phyloP scores from a whole-genome alignment of 345 rosid species.

The Arabidopsis arenosa region DNA sequence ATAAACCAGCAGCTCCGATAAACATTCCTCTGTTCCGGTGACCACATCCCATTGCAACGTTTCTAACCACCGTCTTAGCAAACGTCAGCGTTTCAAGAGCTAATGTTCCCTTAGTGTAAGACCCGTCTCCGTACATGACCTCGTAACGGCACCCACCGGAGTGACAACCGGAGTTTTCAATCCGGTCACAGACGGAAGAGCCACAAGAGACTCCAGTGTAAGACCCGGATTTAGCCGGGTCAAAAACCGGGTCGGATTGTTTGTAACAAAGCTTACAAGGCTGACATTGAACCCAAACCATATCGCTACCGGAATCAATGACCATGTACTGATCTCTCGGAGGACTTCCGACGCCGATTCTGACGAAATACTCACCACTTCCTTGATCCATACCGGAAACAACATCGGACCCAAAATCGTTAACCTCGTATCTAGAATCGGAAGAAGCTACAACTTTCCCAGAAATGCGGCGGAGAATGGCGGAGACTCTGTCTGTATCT shows the following conservation, averaged over 20 bases:
- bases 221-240: constrained; percentile 79
- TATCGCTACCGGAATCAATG: constrained; percentile 93
- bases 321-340: constrained; percentile 88
- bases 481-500: constrained; percentile 63
- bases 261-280: constrained; percentile 88
- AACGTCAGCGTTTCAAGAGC: constrained; percentile 93
- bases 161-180: constrained; percentile 75
- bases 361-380: constrained; percentile 89
- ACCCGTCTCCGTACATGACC: constrained; percentile 95
- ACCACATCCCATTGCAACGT: constrained; percentile 96
- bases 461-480: constrained; percentile 61
- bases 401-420: constrained; percentile 86
- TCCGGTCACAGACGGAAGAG: constrained; percentile 76
- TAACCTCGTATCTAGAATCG: constrained; percentile 27
- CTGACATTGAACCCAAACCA: constrained; percentile 97
- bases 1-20: constrained; percentile 86
- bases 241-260: constrained; percentile 92
- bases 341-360: constrained; percentile 94
- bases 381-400: constrained; percentile 97
- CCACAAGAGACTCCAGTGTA: constrained; percentile 77
- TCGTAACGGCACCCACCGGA: constrained; percentile 85
- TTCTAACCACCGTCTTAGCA: constrained; percentile 55
- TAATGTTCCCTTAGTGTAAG: constrained; percentile 82
- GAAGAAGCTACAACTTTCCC: neutral
- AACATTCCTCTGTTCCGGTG: constrained; percentile 94